These are phyloP conservation scores for Cytospora leucostoma DNA, from an alignment of 2,329 filamentous ascomycete genomes.

Conservation along the genomic window DNA sequence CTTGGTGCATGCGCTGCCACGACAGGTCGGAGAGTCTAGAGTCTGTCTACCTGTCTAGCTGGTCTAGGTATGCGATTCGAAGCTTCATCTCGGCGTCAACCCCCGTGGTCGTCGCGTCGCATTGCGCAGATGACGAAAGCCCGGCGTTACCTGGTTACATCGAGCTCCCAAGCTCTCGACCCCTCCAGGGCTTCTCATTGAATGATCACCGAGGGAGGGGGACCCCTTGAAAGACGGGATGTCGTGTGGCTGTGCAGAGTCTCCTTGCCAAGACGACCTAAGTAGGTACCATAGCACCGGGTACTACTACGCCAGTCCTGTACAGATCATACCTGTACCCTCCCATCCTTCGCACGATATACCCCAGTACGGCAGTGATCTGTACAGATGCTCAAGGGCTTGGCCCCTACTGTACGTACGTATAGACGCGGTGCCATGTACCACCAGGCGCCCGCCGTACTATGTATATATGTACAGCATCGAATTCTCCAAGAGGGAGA, in stretches of 20 bases:
- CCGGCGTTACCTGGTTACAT: slow-evolving; percentile 19
- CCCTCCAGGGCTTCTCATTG: slow-evolving; percentile 5
- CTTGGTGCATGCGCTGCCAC: background rate
- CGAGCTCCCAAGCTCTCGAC: background rate
- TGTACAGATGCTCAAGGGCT: background rate
- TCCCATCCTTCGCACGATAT: background rate
- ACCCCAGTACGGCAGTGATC: background rate
- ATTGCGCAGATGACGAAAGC: slow-evolving; percentile 11
- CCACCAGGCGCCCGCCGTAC: background rate
- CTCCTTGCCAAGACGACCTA: background rate
- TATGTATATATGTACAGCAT: background rate
- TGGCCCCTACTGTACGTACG: background rate
- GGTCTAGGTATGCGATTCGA: no score
- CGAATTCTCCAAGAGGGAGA: background rate
- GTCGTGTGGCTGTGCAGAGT: slow-evolving; percentile 24
- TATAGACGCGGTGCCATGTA: background rate
- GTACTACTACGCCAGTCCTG: background rate
- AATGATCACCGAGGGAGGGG: slow-evolving; percentile 5
- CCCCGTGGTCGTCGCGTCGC: slow-evolving; percentile 5
- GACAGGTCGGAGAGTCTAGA: no score
- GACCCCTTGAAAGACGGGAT: slow-evolving; percentile 5
- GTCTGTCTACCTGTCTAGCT: background rate
- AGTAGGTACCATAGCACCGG: background rate
- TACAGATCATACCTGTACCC: background rate
- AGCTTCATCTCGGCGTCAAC: slow-evolving; percentile 13